Base-by-base conservation (phyloP, 2,329 filamentous ascomycete genomes). In the Rhynchosporium graminicola region DNA sequence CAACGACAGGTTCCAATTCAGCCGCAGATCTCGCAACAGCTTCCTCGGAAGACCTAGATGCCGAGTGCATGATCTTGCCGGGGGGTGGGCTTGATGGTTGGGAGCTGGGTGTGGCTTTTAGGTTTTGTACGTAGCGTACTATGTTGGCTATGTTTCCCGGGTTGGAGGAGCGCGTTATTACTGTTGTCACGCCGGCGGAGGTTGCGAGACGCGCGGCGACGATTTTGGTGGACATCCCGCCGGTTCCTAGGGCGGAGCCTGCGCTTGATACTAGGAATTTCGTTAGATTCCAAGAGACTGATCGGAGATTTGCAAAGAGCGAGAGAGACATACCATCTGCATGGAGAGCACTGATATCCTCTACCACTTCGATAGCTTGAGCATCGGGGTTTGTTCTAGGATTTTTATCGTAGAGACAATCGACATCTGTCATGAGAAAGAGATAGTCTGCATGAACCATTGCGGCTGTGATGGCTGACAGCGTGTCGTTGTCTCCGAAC, bases 381-480 rank as follows among this genome's bases (percentile, higher is more conserved):
- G 95, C 95, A 72, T 97, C 90, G 0, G 92, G 87, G 71, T 96
- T 82, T 1, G 86, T 88, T 36, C 95, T 85, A 1, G 95, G 95
- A 71, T 99, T 99, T 77, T 94, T 95, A 76, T 96, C 92, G 76
- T 99, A 99, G 12, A 99, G 81, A 74, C 94, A 97, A 75, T 99
- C 95, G 54, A 99, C 95, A 74, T 99, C 95, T 0, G 95, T 99
- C 95, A 99, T 98, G 67, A 99, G 83, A 77, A 99, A 99, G 9
- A 99, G 83, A 71, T 97, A 91, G 73, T 99, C 93, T 57, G 95
- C 95, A 72, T 97, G 92, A 26, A 98, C 91, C 92, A 98, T 98
- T 68, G 90, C 95, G 0, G 95, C 92, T 0, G 95, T 97, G 70
- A 99, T 97, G 62, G 95, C 95, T 12, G 92, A 97, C 52, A 99